Conservation (phyloP, 257 asterid genomes). For the Catharanthus roseus region DNA sequence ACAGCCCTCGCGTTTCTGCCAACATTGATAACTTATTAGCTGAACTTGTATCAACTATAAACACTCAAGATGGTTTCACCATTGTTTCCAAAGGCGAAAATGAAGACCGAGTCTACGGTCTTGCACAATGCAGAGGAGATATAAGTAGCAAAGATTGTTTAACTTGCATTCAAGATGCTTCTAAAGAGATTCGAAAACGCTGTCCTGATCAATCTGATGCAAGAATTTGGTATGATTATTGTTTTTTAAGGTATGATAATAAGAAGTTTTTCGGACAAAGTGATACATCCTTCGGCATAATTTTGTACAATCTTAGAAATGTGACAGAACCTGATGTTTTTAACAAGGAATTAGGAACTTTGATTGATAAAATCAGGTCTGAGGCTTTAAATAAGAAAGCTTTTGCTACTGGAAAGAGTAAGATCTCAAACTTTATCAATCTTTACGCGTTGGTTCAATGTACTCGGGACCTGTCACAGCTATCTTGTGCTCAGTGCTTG, state of each 20-base stretch:
- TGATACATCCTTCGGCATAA: conserved; percentile 38
- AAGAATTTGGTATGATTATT: conserved; percentile 63
- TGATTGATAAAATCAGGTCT: conserved; percentile 31
- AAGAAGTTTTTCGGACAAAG: conserved; percentile 38
- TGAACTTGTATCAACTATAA: conserved; percentile 32
- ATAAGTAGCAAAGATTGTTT: conserved; percentile 48
- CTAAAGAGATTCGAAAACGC: conserved; percentile 20
- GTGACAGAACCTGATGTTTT: conserved; percentile 50
- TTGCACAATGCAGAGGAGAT: conserved; percentile 82
- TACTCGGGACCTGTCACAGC: conserved; percentile 49
- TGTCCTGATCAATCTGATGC: conserved; percentile 55
- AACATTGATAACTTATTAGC: conserved; percentile 37
- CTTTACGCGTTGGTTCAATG: conserved; percentile 75
- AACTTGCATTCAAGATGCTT: conserved; percentile 53
- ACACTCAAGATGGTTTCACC: conserved; percentile 31
- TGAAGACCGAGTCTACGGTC: conserved; percentile 38
- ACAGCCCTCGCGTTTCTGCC: conserved; percentile 24
- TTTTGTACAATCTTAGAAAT: conserved; percentile 34
- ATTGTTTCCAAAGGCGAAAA: conserved; percentile 41
- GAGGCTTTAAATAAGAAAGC: conserved; percentile 49
- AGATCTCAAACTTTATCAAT: conserved; percentile 26
- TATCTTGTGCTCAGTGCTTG: conserved; percentile 60
- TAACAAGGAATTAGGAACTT: conserved; percentile 27
- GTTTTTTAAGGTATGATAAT: conserved; percentile 46
- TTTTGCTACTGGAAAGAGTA: conserved; percentile 49